Conservation (phyloP, 768 basidiomycete genomes). For the Imleria badia region DNA sequence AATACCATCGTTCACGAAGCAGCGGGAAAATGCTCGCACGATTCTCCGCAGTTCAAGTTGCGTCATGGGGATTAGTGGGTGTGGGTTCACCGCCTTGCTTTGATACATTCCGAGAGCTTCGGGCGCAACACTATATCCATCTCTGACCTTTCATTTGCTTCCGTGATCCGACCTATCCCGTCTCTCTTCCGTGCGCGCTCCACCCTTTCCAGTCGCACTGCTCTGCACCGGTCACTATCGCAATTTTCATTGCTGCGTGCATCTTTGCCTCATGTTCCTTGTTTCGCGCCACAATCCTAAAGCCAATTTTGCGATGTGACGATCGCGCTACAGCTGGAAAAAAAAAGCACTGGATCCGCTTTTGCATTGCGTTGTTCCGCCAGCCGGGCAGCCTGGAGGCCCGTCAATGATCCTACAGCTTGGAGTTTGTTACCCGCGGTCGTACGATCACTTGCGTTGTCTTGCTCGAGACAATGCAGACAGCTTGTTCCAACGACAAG, state of each 20-base stretch:
- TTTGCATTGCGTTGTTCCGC: constrained; percentile 20
- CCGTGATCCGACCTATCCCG: constrained; percentile 24
- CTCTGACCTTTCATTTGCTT: background rate
- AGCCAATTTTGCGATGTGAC: constrained; percentile 1
- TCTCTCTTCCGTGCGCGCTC: constrained; percentile 6
- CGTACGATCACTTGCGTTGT: constrained; percentile 10
- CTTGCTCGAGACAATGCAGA: constrained; percentile 4
- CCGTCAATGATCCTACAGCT: constrained; percentile 26
- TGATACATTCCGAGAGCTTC: constrained; percentile 7
- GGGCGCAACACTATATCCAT: constrained; percentile 18
- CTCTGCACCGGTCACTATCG: background rate
- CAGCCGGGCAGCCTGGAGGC: constrained; percentile 10
- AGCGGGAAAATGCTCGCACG: background rate
- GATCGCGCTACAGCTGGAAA: background rate
- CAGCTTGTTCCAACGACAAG: background rate
- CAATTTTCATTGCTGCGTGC: constrained; percentile 1
- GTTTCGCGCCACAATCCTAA: background rate
- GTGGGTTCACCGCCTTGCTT: constrained; percentile 10
- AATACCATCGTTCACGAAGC: background rate
- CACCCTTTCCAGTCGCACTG: background rate
- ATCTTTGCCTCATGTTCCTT: constrained; percentile 1
- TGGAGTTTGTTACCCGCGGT: constrained; percentile 3
- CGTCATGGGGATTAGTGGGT: background rate
- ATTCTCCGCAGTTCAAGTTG: constrained; percentile 10
- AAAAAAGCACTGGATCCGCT: constrained; percentile 6